phyloP scores from a whole-genome alignment of 2,329 filamentous ascomycete species.

The Fusarium verrucosum region DNA sequence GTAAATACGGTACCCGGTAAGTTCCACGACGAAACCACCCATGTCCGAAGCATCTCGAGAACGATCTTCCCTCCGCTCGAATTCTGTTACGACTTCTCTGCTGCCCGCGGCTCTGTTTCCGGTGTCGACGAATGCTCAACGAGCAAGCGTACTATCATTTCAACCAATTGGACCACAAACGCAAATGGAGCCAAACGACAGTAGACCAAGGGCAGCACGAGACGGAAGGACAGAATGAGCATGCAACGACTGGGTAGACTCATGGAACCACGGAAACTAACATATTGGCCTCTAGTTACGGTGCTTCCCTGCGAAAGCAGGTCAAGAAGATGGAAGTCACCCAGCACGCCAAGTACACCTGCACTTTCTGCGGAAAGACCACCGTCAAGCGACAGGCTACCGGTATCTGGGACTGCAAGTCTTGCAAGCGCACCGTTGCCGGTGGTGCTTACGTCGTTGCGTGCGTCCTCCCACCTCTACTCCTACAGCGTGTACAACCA shows the following conservation, averaged over 20 bases:
- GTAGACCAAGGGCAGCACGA: constrained; percentile 13
- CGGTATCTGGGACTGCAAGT: constrained; percentile 97
- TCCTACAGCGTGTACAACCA: background rate
- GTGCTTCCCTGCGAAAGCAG: constrained; percentile 98
- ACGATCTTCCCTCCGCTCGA: constrained; percentile 16
- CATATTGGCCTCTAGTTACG: constrained; percentile 72
- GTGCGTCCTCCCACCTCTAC: constrained; percentile 70
- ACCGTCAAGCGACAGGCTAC: constrained; percentile 90
- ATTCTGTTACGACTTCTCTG: constrained; percentile 22
- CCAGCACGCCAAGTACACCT: constrained; percentile 96
- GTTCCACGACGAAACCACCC: constrained; percentile 48
- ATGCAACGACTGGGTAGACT: constrained; percentile 6
- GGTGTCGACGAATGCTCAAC: constrained; percentile 1
- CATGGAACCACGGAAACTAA: constrained; percentile 42
- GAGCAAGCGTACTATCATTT: constrained; percentile 2
- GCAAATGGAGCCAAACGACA: constrained; percentile 1
- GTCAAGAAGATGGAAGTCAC: constrained; percentile 99
- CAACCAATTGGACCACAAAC: background rate
- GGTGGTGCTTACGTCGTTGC: constrained; percentile 91
- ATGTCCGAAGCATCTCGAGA: constrained; percentile 32
- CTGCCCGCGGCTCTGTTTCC: background rate
- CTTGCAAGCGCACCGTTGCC: constrained; percentile 84
- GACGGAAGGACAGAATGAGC: constrained; percentile 2
- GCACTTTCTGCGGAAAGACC: constrained; percentile 99
- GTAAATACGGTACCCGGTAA: constrained; percentile 98